Evolutionary conservation across 331 rosid genomes (phyloP).

Genomic region (Ulmus americana): DNA sequence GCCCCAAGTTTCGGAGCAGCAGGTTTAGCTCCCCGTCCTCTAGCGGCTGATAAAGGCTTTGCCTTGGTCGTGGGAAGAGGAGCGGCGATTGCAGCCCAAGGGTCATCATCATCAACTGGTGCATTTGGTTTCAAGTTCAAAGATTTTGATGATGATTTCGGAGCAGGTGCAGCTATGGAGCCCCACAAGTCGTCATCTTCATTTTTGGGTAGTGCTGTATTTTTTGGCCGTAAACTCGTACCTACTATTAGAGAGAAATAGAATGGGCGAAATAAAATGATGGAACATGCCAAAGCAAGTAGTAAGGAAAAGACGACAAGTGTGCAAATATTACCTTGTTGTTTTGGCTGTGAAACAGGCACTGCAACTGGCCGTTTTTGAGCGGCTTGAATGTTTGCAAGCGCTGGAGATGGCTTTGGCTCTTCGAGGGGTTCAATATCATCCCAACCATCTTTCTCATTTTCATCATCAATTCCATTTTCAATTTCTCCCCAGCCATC

Average conservation of each 20-base stretch:
- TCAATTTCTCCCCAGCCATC: constrained; percentile 99
- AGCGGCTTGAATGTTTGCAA: constrained; percentile 87
- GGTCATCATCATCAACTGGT: constrained; percentile 64
- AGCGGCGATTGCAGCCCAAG: constrained; percentile 99
- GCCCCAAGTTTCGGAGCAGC: constrained; percentile 80
- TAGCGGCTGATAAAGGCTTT: constrained; percentile 58
- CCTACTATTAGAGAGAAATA: constrained; percentile 25
- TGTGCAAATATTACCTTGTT: constrained; percentile 36
- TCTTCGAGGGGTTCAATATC: constrained; percentile 88
- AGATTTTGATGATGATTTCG: constrained; percentile 52
- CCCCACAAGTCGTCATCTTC: constrained; percentile 86
- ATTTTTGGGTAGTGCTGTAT: constrained; percentile 46
- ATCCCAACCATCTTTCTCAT: constrained; percentile 93
- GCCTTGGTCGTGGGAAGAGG: constrained; percentile 84
- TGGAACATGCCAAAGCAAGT: no score
- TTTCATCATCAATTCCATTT: constrained; percentile 66
- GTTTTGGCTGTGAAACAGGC: constrained; percentile 57
- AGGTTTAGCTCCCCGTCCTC: constrained; percentile 75
- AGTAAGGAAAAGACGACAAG: no score
- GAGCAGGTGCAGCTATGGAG: constrained; percentile 92
- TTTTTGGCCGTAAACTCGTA: constrained; percentile 47
- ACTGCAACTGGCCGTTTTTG: constrained; percentile 82
- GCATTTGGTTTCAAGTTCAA: constrained; percentile 42
- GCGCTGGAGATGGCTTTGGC: constrained; percentile 65
- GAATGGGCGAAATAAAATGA: neutral